A percentile compares a stretch with the other conserved stretches of the same genome.
phyloP scores from a whole-genome alignment of 495 filamentous ascomycete genomes.

The Letharia columbiana region DNA sequence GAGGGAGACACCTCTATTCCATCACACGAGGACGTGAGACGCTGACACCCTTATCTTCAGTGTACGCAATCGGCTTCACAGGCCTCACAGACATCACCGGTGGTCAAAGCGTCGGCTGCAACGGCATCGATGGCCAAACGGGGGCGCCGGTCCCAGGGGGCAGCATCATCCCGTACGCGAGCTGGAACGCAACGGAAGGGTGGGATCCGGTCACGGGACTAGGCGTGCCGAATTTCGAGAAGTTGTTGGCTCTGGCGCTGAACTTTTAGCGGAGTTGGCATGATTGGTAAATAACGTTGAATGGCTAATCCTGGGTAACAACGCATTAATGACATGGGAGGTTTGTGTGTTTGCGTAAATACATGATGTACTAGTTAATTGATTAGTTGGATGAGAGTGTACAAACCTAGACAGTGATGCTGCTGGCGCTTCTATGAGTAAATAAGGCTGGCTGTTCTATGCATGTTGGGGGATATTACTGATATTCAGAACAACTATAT shows the following conservation, averaged over 20 bases:
- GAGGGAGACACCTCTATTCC: neutral
- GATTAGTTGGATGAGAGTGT: too few relatives aligned
- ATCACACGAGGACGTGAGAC: neutral
- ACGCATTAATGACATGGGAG: too few relatives aligned
- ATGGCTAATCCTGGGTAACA: too few relatives aligned
- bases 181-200: constrained; percentile 35
- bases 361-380: too few relatives aligned
- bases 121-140: constrained; percentile 29
- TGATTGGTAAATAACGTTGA: neutral
- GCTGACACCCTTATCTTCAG: neutral
- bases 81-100: constrained; percentile 32
- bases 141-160: constrained; percentile 24
- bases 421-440: too few relatives aligned
- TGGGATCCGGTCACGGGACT: constrained; percentile 45
- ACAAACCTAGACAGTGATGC: too few relatives aligned
- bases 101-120: constrained; percentile 30
- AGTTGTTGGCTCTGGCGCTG: constrained; percentile 30
- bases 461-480: too few relatives aligned
- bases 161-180: constrained; percentile 28
- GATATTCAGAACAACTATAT: too few relatives aligned
- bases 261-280: neutral
- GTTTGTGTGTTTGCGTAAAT: too few relatives aligned
- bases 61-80: constrained; percentile 33
- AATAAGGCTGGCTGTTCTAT: too few relatives aligned
- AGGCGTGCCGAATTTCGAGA: constrained; percentile 37